Percentiles rank a stretch among this genome's conserved stretches.
phyloP scores from a whole-genome alignment of 2,329 filamentous ascomycete species.

The Metarhizium anisopliae region DNA sequence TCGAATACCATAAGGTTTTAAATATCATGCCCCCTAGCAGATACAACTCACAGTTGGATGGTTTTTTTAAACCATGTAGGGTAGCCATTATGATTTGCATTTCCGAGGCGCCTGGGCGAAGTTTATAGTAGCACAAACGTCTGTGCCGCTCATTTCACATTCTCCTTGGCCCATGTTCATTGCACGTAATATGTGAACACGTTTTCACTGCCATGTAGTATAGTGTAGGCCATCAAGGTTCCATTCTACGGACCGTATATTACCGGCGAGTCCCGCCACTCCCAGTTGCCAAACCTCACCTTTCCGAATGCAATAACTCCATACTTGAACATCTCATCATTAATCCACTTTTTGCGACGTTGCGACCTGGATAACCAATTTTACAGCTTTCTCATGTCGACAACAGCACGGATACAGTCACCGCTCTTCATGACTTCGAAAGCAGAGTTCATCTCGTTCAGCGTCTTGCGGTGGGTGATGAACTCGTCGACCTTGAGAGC shows the following conservation, averaged over 20 bases:
- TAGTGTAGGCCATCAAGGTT: constrained; percentile 1
- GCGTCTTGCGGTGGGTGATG: constrained; percentile 87
- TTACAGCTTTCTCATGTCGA: constrained; percentile 48
- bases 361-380: background rate
- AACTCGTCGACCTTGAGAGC: constrained; percentile 98
- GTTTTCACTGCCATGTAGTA: background rate
- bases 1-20: too few relatives aligned
- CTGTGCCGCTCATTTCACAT: background rate
- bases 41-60: too few relatives aligned
- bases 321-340: background rate
- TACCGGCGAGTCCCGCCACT: background rate
- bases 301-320: background rate
- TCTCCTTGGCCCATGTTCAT: background rate
- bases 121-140: background rate
- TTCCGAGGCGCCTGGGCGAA: too few relatives aligned
- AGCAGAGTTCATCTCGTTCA: constrained; percentile 78
- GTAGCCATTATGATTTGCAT: too few relatives aligned
- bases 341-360: background rate
- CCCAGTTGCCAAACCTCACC: background rate
- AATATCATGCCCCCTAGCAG: too few relatives aligned
- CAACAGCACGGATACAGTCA: constrained; percentile 93
- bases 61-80: too few relatives aligned
- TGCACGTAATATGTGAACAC: background rate
- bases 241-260: background rate
- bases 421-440: constrained; percentile 93